phyloP scores from a whole-genome alignment of 257 asterid genomes.

The Scutellaria baicalensis region DNA sequence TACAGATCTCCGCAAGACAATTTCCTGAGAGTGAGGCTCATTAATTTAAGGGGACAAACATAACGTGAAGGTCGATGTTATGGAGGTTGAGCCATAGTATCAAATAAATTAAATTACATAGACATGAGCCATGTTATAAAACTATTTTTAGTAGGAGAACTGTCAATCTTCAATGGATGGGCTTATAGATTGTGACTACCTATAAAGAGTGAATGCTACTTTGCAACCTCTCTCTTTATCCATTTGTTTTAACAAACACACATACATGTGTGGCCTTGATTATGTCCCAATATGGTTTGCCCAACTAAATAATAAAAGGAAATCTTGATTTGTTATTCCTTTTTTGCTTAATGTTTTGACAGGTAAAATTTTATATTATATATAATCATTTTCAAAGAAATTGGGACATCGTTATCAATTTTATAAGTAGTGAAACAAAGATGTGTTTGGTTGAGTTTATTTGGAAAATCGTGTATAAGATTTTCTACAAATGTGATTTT shows the following conservation, averaged over 20 bases:
- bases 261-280: background rate
- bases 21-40: background rate
- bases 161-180: slow-evolving; percentile 1
- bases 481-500: too few species aligned
- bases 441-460: too few species aligned
- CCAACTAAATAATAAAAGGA: too few species aligned
- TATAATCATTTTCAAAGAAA: too few species aligned
- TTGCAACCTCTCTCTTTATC: background rate
- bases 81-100: slow-evolving; percentile 25
- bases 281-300: too few species aligned
- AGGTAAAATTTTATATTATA: too few species aligned
- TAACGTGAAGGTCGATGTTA: slow-evolving; percentile 23
- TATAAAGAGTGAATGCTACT: background rate
- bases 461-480: too few species aligned
- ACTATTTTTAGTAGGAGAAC: background rate
- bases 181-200: slow-evolving; percentile 9
- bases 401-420: too few species aligned
- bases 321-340: too few species aligned
- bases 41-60: slow-evolving; percentile 15
- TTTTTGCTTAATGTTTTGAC: too few species aligned
- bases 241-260: background rate
- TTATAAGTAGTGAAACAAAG: too few species aligned
- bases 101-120: slow-evolving; percentile 14
- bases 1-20: too few species aligned
- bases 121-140: background rate